Base-by-base conservation (phyloP, 805 yeast genomes). In the Danielia oregonensis region DNA sequence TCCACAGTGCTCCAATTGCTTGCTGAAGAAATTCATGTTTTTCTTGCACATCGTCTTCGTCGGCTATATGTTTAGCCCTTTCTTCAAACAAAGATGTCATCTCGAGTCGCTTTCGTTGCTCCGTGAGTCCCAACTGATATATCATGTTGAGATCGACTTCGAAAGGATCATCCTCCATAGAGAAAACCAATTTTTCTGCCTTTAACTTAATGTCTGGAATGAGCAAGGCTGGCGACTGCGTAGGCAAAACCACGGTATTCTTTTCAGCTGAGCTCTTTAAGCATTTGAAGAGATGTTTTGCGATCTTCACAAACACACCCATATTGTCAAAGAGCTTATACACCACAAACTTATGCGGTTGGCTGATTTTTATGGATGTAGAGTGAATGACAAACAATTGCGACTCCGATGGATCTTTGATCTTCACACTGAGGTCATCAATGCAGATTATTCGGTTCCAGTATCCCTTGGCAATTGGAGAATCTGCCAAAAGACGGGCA, bases 1-100 rank as follows among this genome's bases (percentile, higher is more conserved):
- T 72, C 97, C 97, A 89, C 51, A 42, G 48, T 5, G 10, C 16
- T 19, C 35, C 48, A 26, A 46, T 32, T n/a, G 32, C 11, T 21
- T 37, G 32, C 17, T 40, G 29, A 8, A 44, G 33, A n/a, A 34
- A 29, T 5, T 41, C 32, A 4, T 19, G 17, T 2, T 30, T 31
- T 7, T 28, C 34, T 8, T 33, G 32, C 4, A 36, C 29, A 6
- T 45, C 42, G 9, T 17, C 19, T 4, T 29, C 16, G 1, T 25
- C 19, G n/a, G 27, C 27, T 1, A n/a, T 12, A 15, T 22, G 21
- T 2, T 17, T 26, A 6, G 38, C 31, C 23, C 29, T 45, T 3
- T 37, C 13, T 18, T 57, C 57, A 40, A 60, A 61, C 6, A 61
- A 25, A 10, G 43, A 37, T 15, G 43, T 33, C 18, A 54, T 52